Conservation (phyloP, 345 rosid species). For the Lepidium sativum region DNA sequence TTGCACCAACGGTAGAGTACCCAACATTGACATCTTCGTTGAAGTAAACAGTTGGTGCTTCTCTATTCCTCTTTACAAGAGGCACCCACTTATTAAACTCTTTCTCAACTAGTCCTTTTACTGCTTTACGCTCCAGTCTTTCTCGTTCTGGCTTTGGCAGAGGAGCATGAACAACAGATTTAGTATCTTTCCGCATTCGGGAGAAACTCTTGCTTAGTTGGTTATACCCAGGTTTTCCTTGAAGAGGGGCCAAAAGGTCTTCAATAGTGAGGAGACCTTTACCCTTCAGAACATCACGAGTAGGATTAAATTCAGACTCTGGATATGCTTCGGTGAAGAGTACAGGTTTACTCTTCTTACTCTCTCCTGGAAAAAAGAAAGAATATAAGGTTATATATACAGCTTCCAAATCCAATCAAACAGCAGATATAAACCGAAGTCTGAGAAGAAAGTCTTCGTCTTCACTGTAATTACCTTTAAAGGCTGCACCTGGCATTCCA, state of each 20-base stretch:
- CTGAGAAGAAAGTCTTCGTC: background rate
- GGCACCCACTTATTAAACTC: conserved; percentile 71
- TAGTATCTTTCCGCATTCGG: conserved; percentile 41
- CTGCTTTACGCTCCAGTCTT: conserved; percentile 68
- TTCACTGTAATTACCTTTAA: conserved; percentile 44
- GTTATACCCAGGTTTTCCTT: conserved; percentile 51
- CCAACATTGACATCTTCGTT: conserved; percentile 59
- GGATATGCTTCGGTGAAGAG: conserved; percentile 70
- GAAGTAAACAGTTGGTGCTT: conserved; percentile 70
- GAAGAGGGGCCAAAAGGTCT: conserved; percentile 64
- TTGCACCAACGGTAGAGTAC: conserved; percentile 90
- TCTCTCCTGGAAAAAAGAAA: conserved; percentile 41
- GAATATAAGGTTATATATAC: background rate
- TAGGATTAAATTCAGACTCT: conserved; percentile 88
- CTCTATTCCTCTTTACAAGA: conserved; percentile 74
- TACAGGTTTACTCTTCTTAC: conserved; percentile 38
- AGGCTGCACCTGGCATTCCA: conserved; percentile 74
- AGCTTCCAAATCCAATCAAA: conserved; percentile 1
- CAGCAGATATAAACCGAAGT: background rate
- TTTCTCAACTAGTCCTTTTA: conserved; percentile 48
- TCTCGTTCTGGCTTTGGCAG: conserved; percentile 62
- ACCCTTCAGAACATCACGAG: conserved; percentile 72
- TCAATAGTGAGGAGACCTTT: conserved; percentile 43
- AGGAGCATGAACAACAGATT: conserved; percentile 61
- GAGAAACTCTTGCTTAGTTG: conserved; percentile 46